Conservation (phyloP, 139 green algal genomes). For the Marvania coccoides region DNA sequence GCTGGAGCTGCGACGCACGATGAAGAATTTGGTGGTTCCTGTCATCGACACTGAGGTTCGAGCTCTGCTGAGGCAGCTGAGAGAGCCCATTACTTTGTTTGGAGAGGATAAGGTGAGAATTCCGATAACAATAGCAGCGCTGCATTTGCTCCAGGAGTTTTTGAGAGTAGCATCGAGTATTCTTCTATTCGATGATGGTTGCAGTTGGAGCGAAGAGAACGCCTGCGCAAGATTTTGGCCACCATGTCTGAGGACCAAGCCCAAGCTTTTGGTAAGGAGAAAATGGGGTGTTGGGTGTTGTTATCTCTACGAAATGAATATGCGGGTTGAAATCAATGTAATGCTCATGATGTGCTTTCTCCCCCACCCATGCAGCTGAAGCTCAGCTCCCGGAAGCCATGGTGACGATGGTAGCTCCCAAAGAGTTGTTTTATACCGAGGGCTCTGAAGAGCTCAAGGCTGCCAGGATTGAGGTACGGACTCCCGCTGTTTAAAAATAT, state of each 20-base stretch:
- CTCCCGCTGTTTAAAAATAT: too few species aligned
- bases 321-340: too few species aligned
- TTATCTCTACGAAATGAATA: too few species aligned
- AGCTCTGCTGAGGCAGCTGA: slow-evolving; percentile 65
- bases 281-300: too few species aligned
- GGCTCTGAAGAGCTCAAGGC: slow-evolving; percentile 49
- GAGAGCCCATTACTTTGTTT: slow-evolving; percentile 92
- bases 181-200: background rate
- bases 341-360: too few species aligned
- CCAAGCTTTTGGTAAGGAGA: slow-evolving; percentile 31
- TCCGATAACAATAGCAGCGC: background rate
- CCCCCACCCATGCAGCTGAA: too few species aligned
- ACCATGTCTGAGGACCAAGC: slow-evolving; percentile 47
- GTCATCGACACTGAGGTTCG: slow-evolving; percentile 65
- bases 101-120: slow-evolving; percentile 75
- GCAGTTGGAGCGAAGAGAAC: slow-evolving; percentile 83
- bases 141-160: background rate
- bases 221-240: slow-evolving; percentile 75
- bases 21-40: slow-evolving; percentile 62
- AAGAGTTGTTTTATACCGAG: slow-evolving; percentile 94
- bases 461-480: slow-evolving; percentile 25
- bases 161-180: too few species aligned
- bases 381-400: slow-evolving; percentile 4
- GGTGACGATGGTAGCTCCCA: background rate
- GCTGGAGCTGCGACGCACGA: slow-evolving; percentile 63